Base-by-base conservation (phyloP, 176 grass and related monocot species). In the Carex pumila region DNA sequence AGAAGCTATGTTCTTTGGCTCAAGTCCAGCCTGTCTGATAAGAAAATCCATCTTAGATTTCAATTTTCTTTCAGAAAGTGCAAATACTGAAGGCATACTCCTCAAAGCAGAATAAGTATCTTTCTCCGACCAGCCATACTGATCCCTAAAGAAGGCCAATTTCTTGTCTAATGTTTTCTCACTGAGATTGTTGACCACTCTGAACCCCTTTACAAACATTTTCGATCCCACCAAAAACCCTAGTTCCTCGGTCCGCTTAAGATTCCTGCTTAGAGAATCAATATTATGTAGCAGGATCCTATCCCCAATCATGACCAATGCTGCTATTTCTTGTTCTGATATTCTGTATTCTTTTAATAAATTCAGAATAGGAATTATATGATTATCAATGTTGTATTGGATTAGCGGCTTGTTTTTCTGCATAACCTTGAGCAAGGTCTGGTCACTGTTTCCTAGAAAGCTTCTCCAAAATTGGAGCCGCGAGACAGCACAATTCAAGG, bases 381-480 rank as follows among this genome's bases (percentile, higher is more conserved):
- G 47, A 62, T 61, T 63, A 41, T 65, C 37, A 21, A 65, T 45
- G 13, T 81, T 58, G 2, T 17, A 30, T 62, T 81, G 36, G 2
- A 63, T 32, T 10, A 81, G 52, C 3, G 25, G 9, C 79, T 21
- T 81, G 52, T 61, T 60, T 18, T 43, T 81, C 79, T 39, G 10
- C 29, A 81, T 62, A 5, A 37, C 29, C 31, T 81, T 63, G 11
- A 81, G 36, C 12, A 91, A 54, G 31, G 73, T 13, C 0, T 80
- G 6, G 6, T 84, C 85, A 4, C 75, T 85, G 52, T 78, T 76
- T 8, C 67, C 63, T 4, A 86, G 59, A 43, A 84, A 11, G 3
- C 32, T 11, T 57, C 59, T 80, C 34, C 71, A 84, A 73, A 91
- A 85, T 10, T 85, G 54, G 14, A 93, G 53, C 0, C 49, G 88